These are phyloP conservation scores for Penicillium nordicum DNA, from an alignment of 2,329 filamentous ascomycete genomes.

Conservation along the genomic window DNA sequence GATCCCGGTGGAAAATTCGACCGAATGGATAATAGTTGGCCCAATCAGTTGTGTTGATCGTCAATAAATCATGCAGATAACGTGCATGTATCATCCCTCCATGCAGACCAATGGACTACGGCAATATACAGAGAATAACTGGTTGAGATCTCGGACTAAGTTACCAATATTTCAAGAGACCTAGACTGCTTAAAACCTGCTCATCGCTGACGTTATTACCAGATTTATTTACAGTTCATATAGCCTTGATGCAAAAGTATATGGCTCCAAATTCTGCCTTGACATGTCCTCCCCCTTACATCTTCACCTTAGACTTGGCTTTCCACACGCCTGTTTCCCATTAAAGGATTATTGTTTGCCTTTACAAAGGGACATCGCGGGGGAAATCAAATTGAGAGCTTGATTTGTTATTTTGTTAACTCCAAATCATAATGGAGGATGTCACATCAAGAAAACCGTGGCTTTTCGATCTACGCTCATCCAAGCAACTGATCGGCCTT, in stretches of 20 bases:
- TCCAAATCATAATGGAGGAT: not conserved
- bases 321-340: not conserved
- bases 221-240: not conserved
- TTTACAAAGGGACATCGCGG: no score
- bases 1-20: not conserved
- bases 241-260: not conserved
- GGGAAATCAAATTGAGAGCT: not conserved
- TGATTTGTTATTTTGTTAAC: no score
- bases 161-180: not conserved
- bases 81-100: not conserved
- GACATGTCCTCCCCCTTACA: not conserved
- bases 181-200: no score
- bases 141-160: not conserved
- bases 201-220: not conserved
- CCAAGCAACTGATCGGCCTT: slow-evolving; percentile 3
- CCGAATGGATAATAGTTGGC: not conserved
- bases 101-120: not conserved
- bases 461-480: slow-evolving; percentile 3
- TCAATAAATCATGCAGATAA: not conserved
- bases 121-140: not conserved
- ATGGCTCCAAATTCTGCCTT: not conserved
- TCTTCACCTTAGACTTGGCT: not conserved
- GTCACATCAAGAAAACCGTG: not conserved
- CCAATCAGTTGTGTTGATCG: not conserved
- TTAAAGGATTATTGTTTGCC: not conserved